Conservation (phyloP, 768 basidiomycete genomes). For the Lactarius sanguifluus region DNA sequence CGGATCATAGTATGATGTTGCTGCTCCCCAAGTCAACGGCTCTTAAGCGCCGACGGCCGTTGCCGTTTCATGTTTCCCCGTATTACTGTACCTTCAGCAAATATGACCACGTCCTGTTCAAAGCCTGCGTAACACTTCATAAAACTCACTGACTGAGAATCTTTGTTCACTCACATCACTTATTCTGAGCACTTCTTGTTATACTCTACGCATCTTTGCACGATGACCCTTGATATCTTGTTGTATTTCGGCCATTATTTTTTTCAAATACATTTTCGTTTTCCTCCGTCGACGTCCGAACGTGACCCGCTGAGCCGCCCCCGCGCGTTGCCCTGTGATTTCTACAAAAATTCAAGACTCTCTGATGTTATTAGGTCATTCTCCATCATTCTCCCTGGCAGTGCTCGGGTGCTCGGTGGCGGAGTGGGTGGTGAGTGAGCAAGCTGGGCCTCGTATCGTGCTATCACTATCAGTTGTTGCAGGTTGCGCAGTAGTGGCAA, state of each 20-base stretch:
- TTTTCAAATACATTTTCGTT: neutral
- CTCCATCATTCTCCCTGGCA: too few relatives aligned
- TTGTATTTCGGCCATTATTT: neutral
- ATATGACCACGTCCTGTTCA: neutral
- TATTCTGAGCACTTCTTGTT: neutral
- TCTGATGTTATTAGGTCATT: too few relatives aligned
- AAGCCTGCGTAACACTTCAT: neutral
- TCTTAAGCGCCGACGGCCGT: neutral
- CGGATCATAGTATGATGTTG: slow-evolving; percentile 11
- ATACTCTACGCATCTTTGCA: neutral
- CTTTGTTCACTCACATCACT: neutral
- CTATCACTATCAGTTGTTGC: too few relatives aligned
- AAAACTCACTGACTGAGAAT: neutral
- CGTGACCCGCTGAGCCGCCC: too few relatives aligned
- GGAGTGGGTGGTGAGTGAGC: too few relatives aligned
- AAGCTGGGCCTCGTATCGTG: too few relatives aligned
- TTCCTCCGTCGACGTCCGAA: neutral
- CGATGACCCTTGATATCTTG: neutral
- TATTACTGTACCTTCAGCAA: neutral
- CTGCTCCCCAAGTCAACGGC: neutral
- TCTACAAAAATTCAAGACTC: too few relatives aligned
- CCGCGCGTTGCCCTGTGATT: too few relatives aligned
- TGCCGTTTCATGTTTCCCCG: neutral
- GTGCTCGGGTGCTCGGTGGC: too few relatives aligned
- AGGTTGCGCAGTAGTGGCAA: too few relatives aligned